A percentile compares a stretch with the other conserved stretches of the same genome.
phyloP scores from a whole-genome alignment of 768 basidiomycete genomes.

The Tylopilus cervinicoccineus region DNA sequence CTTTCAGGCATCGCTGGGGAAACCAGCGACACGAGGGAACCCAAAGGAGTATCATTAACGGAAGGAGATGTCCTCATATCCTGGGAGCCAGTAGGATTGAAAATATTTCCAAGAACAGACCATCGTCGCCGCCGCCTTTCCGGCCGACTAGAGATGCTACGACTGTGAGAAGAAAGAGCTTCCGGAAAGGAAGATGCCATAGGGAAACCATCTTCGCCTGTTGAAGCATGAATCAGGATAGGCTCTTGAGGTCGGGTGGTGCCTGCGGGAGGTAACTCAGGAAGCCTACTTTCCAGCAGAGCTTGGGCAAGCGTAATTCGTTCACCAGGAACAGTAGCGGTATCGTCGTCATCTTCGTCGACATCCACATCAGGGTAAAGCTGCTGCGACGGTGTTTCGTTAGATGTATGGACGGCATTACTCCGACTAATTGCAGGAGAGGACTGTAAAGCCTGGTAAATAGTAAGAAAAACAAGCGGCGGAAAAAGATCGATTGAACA shows the following conservation, averaged over 20 bases:
- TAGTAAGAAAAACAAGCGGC: slow-evolving; percentile 56
- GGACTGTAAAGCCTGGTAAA: slow-evolving; percentile 59
- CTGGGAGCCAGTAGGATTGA: slow-evolving; percentile 26
- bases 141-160: slow-evolving; percentile 30
- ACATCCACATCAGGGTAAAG: slow-evolving; percentile 39
- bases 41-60: slow-evolving; percentile 16
- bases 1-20: slow-evolving; percentile 19
- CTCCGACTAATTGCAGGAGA: slow-evolving; percentile 30
- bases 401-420: slow-evolving; percentile 17
- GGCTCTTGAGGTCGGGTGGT: slow-evolving; percentile 63
- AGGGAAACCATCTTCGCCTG: slow-evolving; percentile 41
- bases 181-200: slow-evolving; percentile 48
- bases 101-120: slow-evolving; percentile 60
- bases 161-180: slow-evolving; percentile 30
- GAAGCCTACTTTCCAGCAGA: slow-evolving; percentile 73
- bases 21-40: slow-evolving; percentile 15
- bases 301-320: slow-evolving; percentile 71
- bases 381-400: slow-evolving; percentile 30
- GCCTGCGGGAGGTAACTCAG: slow-evolving; percentile 69
- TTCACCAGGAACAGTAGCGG: slow-evolving; percentile 41
- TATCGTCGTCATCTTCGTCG: slow-evolving; percentile 58
- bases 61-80: slow-evolving; percentile 28
- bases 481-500: slow-evolving; percentile 51
- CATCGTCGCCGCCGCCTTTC: slow-evolving; percentile 58
- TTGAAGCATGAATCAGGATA: slow-evolving; percentile 52